Percentiles rank a stretch among this genome's conserved stretches.
These are phyloP conservation scores for Physcomitrium patens DNA, from an alignment of 225 moss, liverwort and hornwort species.

Conservation along the genomic window DNA sequence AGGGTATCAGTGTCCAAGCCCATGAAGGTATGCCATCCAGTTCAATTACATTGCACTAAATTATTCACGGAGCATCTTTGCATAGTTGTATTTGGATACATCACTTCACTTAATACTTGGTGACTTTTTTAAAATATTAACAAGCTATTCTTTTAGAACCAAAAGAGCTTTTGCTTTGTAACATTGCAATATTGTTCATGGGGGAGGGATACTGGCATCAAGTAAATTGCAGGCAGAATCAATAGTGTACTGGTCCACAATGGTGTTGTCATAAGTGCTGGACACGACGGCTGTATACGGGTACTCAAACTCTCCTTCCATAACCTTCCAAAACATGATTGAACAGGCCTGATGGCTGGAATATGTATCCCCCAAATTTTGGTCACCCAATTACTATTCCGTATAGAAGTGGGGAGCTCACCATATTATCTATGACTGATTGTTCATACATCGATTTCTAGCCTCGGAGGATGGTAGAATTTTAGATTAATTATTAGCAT, in stretches of 20 bases:
- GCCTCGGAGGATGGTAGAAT: too few relatives aligned
- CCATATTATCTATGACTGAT: too few relatives aligned
- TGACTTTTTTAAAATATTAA: neutral
- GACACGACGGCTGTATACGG: slow-evolving; percentile 53
- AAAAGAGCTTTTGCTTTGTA: slow-evolving; percentile 1
- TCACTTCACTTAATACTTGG: neutral
- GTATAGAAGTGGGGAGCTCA: too few relatives aligned
- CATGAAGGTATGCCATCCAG: slow-evolving; percentile 39
- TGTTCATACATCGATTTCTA: too few relatives aligned
- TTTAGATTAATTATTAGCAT: too few relatives aligned
- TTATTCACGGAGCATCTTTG: neutral
- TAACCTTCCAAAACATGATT: neutral
- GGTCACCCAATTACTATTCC: too few relatives aligned
- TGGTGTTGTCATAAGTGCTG: slow-evolving; percentile 34
- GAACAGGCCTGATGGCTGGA: neutral
- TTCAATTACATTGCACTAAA: neutral
- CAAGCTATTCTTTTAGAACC: neutral
- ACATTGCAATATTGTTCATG: slow-evolving; percentile 10
- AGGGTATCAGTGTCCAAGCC: slow-evolving; percentile 33
- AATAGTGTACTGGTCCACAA: slow-evolving; percentile 41
- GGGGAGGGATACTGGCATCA: slow-evolving; percentile 22
- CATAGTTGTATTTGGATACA: neutral
- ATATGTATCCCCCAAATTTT: too few relatives aligned
- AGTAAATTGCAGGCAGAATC: slow-evolving; percentile 45
- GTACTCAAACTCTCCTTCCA: slow-evolving; percentile 25